A percentile compares a stretch with the other conserved stretches of the same genome.
These are phyloP conservation scores for Sphaerulina musiva DNA, from an alignment of 2,329 filamentous ascomycete genomes.

Conservation along the genomic window DNA sequence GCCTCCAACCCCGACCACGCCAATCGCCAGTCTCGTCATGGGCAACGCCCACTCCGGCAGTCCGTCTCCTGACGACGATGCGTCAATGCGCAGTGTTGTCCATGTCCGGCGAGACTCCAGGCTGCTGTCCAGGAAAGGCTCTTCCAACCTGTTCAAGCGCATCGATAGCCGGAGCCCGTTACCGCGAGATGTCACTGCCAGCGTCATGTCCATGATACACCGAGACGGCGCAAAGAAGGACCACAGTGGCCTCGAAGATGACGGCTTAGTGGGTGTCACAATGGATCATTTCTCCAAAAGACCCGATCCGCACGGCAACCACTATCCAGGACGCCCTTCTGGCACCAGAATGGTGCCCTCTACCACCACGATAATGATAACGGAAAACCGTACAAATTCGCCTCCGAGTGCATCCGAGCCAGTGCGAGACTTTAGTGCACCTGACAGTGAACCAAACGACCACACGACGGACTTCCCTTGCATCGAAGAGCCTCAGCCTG, in stretches of 20 bases:
- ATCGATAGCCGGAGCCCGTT: slow-evolving; percentile 26
- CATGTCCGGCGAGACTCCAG: slow-evolving; percentile 20
- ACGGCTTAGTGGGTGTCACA: slow-evolving; percentile 9
- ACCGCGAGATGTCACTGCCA: slow-evolving; percentile 21
- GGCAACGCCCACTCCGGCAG: slow-evolving; percentile 28
- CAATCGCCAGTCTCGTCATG: slow-evolving; percentile 20
- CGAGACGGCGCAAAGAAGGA: slow-evolving; percentile 17
- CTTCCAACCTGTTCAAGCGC: slow-evolving; percentile 30
- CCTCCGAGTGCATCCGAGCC: slow-evolving; percentile 27
- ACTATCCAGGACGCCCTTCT: slow-evolving; percentile 12
- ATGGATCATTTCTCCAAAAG: slow-evolving; percentile 21
- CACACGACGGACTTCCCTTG: slow-evolving; percentile 7
- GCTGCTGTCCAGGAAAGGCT: slow-evolving; percentile 27
- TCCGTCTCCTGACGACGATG: slow-evolving; percentile 19
- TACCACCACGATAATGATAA: slow-evolving; percentile 24
- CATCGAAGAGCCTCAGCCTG: slow-evolving; percentile 12
- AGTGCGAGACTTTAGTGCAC: slow-evolving; percentile 18
- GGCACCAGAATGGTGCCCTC: slow-evolving; percentile 19
- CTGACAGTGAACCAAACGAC: slow-evolving; percentile 6
- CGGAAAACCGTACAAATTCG: slow-evolving; percentile 17
- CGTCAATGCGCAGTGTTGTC: slow-evolving; percentile 22
- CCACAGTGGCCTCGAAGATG: slow-evolving; percentile 12
- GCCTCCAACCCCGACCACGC: slow-evolving; percentile 19
- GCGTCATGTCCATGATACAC: slow-evolving; percentile 23
- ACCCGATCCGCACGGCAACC: slow-evolving; percentile 13